Conservation (phyloP, 345 rosid species). For the Salix viminalis region DNA sequence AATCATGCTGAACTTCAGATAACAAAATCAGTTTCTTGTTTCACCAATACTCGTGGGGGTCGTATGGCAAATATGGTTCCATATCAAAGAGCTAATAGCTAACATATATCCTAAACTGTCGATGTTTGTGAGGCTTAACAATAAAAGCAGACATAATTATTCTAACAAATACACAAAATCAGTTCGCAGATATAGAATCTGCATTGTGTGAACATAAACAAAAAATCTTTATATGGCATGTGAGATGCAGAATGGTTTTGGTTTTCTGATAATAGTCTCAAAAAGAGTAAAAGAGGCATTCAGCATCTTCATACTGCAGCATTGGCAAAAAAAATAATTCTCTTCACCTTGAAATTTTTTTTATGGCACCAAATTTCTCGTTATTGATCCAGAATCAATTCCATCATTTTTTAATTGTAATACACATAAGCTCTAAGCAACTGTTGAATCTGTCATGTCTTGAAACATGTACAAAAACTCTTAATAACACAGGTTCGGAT, state of each 20-base stretch:
- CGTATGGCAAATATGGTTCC: not conserved
- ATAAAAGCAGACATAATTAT: not conserved
- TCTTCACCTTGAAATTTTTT: too few species aligned
- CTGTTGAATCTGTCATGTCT: not conserved
- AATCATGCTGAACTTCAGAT: not conserved
- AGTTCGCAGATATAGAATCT: not conserved
- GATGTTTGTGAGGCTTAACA: not conserved
- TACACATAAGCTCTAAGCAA: not conserved
- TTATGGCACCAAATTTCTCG: too few species aligned
- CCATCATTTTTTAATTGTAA: too few species aligned
- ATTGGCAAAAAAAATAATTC: too few species aligned
- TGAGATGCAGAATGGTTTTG: not conserved
- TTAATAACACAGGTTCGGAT: not conserved
- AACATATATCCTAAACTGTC: not conserved
- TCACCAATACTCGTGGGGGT: not conserved
- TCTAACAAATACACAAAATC: not conserved
- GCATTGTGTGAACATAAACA: not conserved
- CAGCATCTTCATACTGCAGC: too few species aligned
- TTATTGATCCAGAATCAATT: too few species aligned
- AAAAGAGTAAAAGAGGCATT: too few species aligned
- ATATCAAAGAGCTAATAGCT: not conserved
- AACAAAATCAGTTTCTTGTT: not conserved
- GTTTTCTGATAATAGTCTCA: too few species aligned
- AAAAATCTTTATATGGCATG: not conserved
- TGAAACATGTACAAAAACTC: not conserved